Evolutionary conservation across 2,329 filamentous ascomycete species (phyloP).

Genomic region (Rhynchosporium graminicola): DNA sequence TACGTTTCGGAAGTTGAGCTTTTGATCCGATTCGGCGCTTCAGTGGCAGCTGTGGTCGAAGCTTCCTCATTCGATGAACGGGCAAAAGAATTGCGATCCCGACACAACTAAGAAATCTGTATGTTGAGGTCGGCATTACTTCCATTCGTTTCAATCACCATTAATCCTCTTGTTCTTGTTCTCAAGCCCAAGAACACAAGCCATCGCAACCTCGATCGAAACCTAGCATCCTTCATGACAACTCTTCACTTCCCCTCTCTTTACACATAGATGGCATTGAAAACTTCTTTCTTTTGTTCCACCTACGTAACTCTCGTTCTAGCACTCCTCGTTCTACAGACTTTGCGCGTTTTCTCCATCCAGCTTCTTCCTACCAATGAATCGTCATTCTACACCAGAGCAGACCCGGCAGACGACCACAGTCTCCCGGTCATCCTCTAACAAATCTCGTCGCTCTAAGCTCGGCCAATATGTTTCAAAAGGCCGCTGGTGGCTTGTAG

Average conservation of each 20-base stretch:
- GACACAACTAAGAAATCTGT: too few species aligned
- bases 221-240: conserved; percentile 7
- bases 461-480: conserved; percentile 21
- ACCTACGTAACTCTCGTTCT: conserved; percentile 24
- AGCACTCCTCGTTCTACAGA: conserved; percentile 21
- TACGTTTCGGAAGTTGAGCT: background rate
- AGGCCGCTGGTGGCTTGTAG: conserved; percentile 26
- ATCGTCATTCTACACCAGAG: conserved; percentile 19
- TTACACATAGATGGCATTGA: conserved; percentile 27
- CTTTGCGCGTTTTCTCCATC: conserved; percentile 17
- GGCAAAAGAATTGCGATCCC: too few species aligned
- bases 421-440: conserved; percentile 27
- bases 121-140: background rate
- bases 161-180: background rate
- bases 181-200: background rate
- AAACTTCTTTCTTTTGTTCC: conserved; percentile 22
- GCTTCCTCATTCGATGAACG: background rate
- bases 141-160: background rate
- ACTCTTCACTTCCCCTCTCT: background rate
- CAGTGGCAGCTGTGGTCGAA: background rate
- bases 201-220: background rate
- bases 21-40: background rate
- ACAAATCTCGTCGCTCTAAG: conserved; percentile 10
- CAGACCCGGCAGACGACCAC: conserved; percentile 13
- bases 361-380: conserved; percentile 25